A percentile compares a stretch with the other conserved stretches of the same genome.
Evolutionary conservation across 2,329 filamentous ascomycete genomes (phyloP).

Genomic region (Diaporthe destruens): DNA sequence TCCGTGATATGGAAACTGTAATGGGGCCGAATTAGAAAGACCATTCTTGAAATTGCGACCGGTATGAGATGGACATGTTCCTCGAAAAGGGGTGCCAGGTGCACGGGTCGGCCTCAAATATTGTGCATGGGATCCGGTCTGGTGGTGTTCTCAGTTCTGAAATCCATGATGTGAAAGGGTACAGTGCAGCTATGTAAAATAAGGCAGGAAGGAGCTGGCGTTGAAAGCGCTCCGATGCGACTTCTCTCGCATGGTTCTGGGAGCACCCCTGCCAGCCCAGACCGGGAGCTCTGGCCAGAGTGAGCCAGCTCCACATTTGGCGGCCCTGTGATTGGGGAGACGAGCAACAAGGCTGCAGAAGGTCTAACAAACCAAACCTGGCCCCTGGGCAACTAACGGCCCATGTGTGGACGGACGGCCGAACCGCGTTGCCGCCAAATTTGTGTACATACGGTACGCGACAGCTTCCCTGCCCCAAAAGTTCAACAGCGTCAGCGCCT

Average conservation of each 20-base stretch:
- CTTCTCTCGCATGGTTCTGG: constrained; percentile 1
- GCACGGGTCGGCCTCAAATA: neutral
- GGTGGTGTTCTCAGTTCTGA: neutral
- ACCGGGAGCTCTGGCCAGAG: constrained; percentile 24
- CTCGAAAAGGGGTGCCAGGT: neutral
- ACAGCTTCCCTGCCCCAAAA: constrained; percentile 36
- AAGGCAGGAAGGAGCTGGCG: constrained; percentile 25
- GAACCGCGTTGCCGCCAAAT: constrained; percentile 40
- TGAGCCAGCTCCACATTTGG: constrained; percentile 4
- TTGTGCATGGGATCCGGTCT: neutral
- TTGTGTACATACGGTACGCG: constrained; percentile 39
- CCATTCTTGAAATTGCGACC: constrained; percentile 7
- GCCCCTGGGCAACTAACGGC: neutral
- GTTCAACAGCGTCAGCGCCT: constrained; percentile 29
- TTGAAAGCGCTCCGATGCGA: constrained; percentile 2
- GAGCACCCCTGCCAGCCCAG: constrained; percentile 8
- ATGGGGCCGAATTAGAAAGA: neutral
- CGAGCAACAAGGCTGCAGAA: constrained; percentile 30
- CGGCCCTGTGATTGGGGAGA: constrained; percentile 18
- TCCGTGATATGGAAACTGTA: neutral
- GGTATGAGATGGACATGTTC: neutral
- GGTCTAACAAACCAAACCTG: constrained; percentile 21
- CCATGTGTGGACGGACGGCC: neutral
- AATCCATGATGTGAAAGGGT: constrained; percentile 20
- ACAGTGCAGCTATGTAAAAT: constrained; percentile 3